These are phyloP conservation scores for Ophiostoma sp. DNA, from an alignment of 2,329 filamentous ascomycete genomes.

Conservation along the genomic window DNA sequence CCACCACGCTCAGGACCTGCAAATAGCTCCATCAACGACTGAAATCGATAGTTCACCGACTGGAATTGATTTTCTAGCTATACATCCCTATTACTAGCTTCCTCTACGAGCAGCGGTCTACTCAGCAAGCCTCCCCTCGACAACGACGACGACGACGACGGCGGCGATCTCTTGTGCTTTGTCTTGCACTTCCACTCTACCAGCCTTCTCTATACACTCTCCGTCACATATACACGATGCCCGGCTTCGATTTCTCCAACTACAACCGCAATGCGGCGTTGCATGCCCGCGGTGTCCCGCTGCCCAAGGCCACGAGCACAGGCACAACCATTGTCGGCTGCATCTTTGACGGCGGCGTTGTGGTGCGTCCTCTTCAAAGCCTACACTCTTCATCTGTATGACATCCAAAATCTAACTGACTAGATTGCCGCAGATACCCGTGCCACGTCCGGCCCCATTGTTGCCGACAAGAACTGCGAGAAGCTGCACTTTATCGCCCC, in stretches of 20 bases:
- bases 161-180: neutral
- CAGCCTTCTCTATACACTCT: neutral
- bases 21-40: slow-evolving; percentile 1
- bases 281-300: slow-evolving; percentile 85
- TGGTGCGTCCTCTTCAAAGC: slow-evolving; percentile 52
- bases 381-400: neutral
- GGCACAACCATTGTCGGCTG: slow-evolving; percentile 98
- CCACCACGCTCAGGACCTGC: neutral
- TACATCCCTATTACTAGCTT: neutral
- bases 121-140: neutral
- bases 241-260: slow-evolving; percentile 98
- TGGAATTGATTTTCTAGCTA: neutral
- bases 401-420: neutral
- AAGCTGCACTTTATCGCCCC: slow-evolving; percentile 98
- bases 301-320: slow-evolving; percentile 96
- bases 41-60: neutral
- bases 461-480: slow-evolving; percentile 99
- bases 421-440: slow-evolving; percentile 96
- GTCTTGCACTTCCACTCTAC: neutral
- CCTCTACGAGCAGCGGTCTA: neutral
- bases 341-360: slow-evolving; percentile 92
- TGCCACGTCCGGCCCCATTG: slow-evolving; percentile 94
- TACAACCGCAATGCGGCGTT: slow-evolving; percentile 98
- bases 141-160: neutral
- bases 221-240: slow-evolving; percentile 57